Conservation (phyloP, 345 rosid species). For the Physaria fendleri region DNA sequence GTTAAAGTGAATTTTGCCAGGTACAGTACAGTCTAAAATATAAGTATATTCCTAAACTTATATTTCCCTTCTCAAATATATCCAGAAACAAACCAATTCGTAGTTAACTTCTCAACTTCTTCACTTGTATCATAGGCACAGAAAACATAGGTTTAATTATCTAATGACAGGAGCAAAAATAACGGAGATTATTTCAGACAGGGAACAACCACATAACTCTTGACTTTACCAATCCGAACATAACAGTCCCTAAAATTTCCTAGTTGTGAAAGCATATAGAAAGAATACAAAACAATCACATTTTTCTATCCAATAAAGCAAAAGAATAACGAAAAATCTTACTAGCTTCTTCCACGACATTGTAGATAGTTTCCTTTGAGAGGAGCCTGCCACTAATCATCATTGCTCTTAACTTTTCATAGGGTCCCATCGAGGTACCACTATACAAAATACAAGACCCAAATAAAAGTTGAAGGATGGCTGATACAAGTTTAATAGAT, state of each 20-base stretch:
- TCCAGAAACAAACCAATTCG: not conserved
- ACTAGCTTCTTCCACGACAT: conserved; percentile 56
- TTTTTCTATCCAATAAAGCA: not conserved
- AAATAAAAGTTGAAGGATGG: conserved; percentile 4
- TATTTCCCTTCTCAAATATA: not conserved
- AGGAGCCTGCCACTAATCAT: conserved; percentile 80
- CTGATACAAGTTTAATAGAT: not conserved
- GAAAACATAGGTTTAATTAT: not conserved
- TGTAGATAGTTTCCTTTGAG: conserved; percentile 44
- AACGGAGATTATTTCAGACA: not conserved
- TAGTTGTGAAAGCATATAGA: not conserved
- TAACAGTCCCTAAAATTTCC: not conserved
- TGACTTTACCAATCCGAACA: not conserved
- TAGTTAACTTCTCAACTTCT: not conserved
- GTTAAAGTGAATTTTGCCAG: not conserved
- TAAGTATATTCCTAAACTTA: conserved; percentile 1
- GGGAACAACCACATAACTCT: not conserved
- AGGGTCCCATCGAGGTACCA: conserved; percentile 42
- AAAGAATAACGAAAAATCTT: conserved; percentile 18
- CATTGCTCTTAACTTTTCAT: conserved; percentile 74
- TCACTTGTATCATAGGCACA: not conserved
- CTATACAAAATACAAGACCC: conserved; percentile 29
- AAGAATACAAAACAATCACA: not conserved
- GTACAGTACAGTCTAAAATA: not conserved
- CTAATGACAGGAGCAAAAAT: not conserved